Base-by-base conservation (phyloP, 441 rosid genomes). In the Euphorbia celastroides region DNA sequence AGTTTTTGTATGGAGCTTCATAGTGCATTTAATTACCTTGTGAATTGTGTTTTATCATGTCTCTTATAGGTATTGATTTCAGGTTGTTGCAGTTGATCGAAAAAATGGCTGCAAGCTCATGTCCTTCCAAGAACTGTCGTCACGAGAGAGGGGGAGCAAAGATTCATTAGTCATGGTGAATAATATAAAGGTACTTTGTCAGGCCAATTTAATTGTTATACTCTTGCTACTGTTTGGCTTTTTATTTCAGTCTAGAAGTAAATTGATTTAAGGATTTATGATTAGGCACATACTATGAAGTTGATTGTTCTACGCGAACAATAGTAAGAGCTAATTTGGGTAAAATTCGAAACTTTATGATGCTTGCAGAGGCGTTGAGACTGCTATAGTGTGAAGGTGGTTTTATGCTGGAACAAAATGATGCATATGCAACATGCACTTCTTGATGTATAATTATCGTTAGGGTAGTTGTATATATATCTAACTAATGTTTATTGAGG, bases 121-220 rank as follows among this genome's bases (percentile, higher is more conserved):
- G 98, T 86, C 98, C 72, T 92, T 92, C 75, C 98, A 92, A 79
- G 97, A 92, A 74, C 80, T 92, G 66, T 90, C 97, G 55, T 85
- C 92, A 51, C 88, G 97, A 79, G 89, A 86, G 76, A 83, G 93
- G 78, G 98, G 98, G 69, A 71, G 93, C 68, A 88, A 81, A 83
- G 85, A 81, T 74, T 84, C 83, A 60, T 73, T 74, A 57, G 63
- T 92, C 59, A 46, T 90, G 27, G 41, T 81, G 67, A 81, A 83
- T 70, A 77, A 74, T 41, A 82, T 92, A 60, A 90, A 90, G 98
- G 98, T 92, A 67, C 26, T 60, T 59, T 32, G 54, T 55, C 20
- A 57, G 32, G 16, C 68, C 66, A 62, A n/a, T 41, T 26, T 58
- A 71, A 31, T 38, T 48, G 16, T 50, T 42, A 11, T 71, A 3